Percentiles rank a stretch among this genome's conserved stretches.
Evolutionary conservation across 1,139 yeast genomes (phyloP).

Genomic region (Geotrichum europaeum): DNA sequence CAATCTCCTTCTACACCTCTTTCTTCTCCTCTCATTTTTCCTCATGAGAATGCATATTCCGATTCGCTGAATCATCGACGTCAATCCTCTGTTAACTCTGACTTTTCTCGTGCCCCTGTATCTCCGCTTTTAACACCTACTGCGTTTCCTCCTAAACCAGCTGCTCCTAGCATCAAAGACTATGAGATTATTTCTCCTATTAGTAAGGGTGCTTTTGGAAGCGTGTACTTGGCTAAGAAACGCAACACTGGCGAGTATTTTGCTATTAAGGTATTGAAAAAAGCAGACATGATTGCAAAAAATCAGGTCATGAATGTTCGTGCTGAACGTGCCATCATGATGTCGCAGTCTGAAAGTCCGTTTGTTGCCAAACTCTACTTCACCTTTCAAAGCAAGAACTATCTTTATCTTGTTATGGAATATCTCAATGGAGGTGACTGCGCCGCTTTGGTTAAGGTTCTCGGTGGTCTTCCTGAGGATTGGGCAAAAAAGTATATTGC

Average conservation of each 20-base stretch:
- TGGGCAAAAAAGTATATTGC: constrained; percentile 88
- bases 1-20: constrained; percentile 29
- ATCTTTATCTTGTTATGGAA: constrained; percentile 91
- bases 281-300: constrained; percentile 94
- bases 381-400: constrained; percentile 84
- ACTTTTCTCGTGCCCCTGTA: constrained; percentile 42
- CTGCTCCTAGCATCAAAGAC: constrained; percentile 70
- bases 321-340: constrained; percentile 94
- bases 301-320: constrained; percentile 93
- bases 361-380: constrained; percentile 87
- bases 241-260: constrained; percentile 88
- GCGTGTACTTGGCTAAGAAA: constrained; percentile 80
- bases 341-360: constrained; percentile 92
- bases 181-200: constrained; percentile 90
- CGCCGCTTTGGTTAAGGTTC: constrained; percentile 73
- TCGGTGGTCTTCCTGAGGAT: constrained; percentile 70
- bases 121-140: constrained; percentile 76
- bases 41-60: constrained; percentile 24
- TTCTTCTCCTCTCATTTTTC: constrained; percentile 29
- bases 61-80: constrained; percentile 25
- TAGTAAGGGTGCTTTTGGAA: constrained; percentile 96
- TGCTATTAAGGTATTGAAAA: constrained; percentile 90
- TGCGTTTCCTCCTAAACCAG: constrained; percentile 38
- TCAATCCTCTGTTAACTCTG: constrained; percentile 26
- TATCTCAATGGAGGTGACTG: constrained; percentile 95